Evolutionary conservation across 495 filamentous ascomycete species (phyloP).

Genomic region (Bacidia rubella): DNA sequence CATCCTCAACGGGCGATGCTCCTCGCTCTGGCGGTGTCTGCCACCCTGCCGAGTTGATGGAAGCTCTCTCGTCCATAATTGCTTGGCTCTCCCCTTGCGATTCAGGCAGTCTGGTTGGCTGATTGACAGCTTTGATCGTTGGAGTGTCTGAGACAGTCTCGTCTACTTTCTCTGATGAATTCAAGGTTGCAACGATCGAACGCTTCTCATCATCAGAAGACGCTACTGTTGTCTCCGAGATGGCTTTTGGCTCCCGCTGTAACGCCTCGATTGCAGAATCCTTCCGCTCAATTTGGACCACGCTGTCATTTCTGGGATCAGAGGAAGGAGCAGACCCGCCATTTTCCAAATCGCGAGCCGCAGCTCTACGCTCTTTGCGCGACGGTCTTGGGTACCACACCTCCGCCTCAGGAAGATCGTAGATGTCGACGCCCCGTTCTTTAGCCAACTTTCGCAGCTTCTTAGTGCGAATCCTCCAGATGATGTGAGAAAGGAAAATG

Average conservation of each 20-base stretch:
- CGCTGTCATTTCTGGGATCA: background rate
- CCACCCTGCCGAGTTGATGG: background rate
- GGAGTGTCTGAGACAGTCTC: background rate
- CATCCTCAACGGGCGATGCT: too few species aligned
- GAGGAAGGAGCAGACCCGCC: too few species aligned
- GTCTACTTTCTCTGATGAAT: background rate
- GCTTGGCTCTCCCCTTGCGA: background rate
- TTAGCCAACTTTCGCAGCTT: background rate
- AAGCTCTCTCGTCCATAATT: background rate
- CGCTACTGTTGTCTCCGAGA: background rate
- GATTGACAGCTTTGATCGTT: background rate
- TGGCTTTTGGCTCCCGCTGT: background rate
- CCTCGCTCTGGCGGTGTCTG: too few species aligned
- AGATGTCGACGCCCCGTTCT: background rate
- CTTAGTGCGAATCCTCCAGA: background rate
- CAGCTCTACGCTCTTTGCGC: background rate
- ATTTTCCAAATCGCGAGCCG: background rate
- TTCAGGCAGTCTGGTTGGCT: background rate
- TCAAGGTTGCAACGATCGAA: background rate
- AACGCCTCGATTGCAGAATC: background rate
- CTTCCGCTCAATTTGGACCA: too few species aligned
- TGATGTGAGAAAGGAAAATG: background rate
- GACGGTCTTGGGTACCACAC: background rate
- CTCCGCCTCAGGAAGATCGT: background rate
- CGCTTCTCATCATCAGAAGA: background rate